A percentile compares a stretch with the other conserved stretches of the same genome.
These are phyloP conservation scores for Fusarium denticulatum DNA, from an alignment of 2,329 filamentous ascomycete genomes.

Conservation along the genomic window DNA sequence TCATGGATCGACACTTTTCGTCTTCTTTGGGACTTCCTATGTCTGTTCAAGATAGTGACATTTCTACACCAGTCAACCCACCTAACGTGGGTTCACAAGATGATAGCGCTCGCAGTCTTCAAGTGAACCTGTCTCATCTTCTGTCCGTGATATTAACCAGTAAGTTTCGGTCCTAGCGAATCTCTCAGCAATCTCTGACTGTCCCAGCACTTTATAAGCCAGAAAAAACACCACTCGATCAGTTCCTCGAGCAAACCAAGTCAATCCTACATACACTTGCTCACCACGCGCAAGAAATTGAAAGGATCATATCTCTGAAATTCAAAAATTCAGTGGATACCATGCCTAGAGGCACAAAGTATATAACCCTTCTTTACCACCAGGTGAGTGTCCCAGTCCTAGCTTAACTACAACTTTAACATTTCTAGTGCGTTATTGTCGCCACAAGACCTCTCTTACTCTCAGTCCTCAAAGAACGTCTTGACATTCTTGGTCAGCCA, in stretches of 20 bases:
- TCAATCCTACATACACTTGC: slow-evolving; percentile 51
- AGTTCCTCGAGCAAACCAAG: slow-evolving; percentile 50
- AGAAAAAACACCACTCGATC: slow-evolving; percentile 46
- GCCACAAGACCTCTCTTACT: slow-evolving; percentile 52
- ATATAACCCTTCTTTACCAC: slow-evolving; percentile 52
- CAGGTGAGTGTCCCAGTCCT: slow-evolving; percentile 41
- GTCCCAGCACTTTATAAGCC: slow-evolving; percentile 49
- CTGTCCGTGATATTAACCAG: slow-evolving; percentile 50
- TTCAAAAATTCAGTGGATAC: slow-evolving; percentile 49
- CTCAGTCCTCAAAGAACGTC: slow-evolving; percentile 50
- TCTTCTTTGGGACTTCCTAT: slow-evolving; percentile 52
- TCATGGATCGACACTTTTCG: slow-evolving; percentile 53
- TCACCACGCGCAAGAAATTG: slow-evolving; percentile 52
- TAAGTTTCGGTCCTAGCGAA: too few relatives aligned
- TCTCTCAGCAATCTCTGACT: not conserved
- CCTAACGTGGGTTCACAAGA: slow-evolving; percentile 41
- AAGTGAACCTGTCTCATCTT: slow-evolving; percentile 50
- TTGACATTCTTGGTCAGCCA: slow-evolving; percentile 42
- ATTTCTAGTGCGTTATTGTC: slow-evolving; percentile 49
- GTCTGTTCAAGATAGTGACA: slow-evolving; percentile 52
- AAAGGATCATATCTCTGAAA: slow-evolving; percentile 48
- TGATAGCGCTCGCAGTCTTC: slow-evolving; percentile 47
- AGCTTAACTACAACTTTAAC: fast-evolving
- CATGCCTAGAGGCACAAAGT: slow-evolving; percentile 50
- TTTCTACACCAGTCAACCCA: slow-evolving; percentile 47